Conservation (phyloP, 495 filamentous ascomycete species). For the Penicillium canariense region DNA sequence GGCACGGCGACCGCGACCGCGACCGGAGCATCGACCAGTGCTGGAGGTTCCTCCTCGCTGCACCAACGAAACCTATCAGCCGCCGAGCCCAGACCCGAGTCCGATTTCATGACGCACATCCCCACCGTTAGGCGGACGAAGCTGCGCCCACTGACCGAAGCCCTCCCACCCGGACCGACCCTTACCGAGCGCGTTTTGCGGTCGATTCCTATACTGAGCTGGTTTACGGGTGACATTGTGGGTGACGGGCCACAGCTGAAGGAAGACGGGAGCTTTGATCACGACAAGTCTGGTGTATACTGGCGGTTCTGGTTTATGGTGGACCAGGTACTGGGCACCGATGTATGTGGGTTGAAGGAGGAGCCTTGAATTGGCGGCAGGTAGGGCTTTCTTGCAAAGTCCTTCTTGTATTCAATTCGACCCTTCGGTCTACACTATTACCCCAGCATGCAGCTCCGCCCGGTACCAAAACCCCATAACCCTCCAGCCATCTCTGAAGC, state of each 20-base stretch:
- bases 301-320: conserved; percentile 62
- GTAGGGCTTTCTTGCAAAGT: neutral
- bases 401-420: neutral
- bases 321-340: conserved; percentile 44
- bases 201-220: conserved; percentile 61
- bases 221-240: conserved; percentile 77
- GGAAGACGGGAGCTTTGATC: conserved; percentile 81
- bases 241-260: conserved; percentile 72
- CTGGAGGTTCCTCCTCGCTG: conserved; percentile 35
- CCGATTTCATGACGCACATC: conserved; percentile 52
- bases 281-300: conserved; percentile 68
- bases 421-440: neutral
- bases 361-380: conserved; percentile 31
- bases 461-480: neutral
- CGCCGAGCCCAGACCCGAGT: conserved; percentile 35
- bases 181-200: conserved; percentile 58
- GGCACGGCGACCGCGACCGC: conserved; percentile 51
- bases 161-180: conserved; percentile 62
- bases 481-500: neutral
- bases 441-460: neutral
- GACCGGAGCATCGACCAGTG: conserved; percentile 45
- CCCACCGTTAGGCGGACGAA: conserved; percentile 53
- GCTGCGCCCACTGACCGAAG: conserved; percentile 52
- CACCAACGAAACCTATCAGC: conserved; percentile 30
- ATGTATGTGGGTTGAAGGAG: conserved; percentile 52